These are phyloP conservation scores for Nicotiana undulata DNA, from an alignment of 257 asterid species.

Conservation along the genomic window DNA sequence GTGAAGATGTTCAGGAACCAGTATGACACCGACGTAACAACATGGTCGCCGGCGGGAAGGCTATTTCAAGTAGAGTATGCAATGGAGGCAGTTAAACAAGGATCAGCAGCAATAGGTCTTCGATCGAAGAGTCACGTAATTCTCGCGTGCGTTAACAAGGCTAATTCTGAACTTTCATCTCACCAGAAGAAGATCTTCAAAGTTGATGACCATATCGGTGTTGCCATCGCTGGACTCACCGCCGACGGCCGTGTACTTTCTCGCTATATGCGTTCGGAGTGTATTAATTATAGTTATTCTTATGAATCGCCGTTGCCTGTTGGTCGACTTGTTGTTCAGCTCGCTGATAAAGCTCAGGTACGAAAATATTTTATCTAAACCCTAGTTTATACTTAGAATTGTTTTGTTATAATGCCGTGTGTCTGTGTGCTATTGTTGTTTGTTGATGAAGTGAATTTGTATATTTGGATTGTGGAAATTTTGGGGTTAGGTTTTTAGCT, in stretches of 20 bases:
- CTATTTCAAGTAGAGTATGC: slow-evolving; percentile 91
- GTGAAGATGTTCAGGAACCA: slow-evolving; percentile 76
- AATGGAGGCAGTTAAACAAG: slow-evolving; percentile 98
- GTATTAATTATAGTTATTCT: slow-evolving; percentile 69
- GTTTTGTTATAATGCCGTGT: not conserved
- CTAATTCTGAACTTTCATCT: slow-evolving; percentile 84
- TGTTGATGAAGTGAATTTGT: not conserved
- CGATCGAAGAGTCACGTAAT: slow-evolving; percentile 89
- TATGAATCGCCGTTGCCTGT: slow-evolving; percentile 82
- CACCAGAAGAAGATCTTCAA: slow-evolving; percentile 99
- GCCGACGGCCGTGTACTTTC: slow-evolving; percentile 98
- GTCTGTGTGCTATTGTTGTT: not conserved
- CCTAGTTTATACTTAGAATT: slow-evolving; percentile 8
- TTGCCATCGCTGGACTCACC: slow-evolving; percentile 95
- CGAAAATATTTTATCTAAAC: not conserved
- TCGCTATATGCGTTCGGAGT: slow-evolving; percentile 87
- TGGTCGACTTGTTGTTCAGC: slow-evolving; percentile 92
- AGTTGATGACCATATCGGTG: slow-evolving; percentile 96
- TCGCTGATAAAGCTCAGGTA: slow-evolving; percentile 99
- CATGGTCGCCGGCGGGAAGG: slow-evolving; percentile 98
- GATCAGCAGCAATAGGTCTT: slow-evolving; percentile 92
- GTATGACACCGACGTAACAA: slow-evolving; percentile 94
- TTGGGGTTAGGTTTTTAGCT: not conserved
- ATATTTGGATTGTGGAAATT: not conserved
- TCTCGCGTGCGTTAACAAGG: slow-evolving; percentile 80